Conservation (phyloP, 2,329 filamentous ascomycete species). For the Didymosphaeria variabile region DNA sequence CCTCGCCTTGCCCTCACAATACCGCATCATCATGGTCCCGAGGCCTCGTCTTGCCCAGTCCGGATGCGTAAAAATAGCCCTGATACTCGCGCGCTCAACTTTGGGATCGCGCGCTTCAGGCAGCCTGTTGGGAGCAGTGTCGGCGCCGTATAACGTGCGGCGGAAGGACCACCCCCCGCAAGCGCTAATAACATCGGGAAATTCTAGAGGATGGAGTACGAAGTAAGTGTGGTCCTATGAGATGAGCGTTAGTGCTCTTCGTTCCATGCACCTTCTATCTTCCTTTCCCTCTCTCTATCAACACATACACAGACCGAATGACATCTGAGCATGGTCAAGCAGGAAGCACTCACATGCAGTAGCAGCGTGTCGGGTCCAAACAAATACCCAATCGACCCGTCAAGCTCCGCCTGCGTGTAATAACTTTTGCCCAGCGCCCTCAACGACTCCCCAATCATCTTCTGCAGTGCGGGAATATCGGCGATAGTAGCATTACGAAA, state of each 20-base stretch:
- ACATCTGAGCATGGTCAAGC: background rate
- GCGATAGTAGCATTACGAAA: conserved; percentile 40
- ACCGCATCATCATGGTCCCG: conserved; percentile 51
- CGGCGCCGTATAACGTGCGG: conserved; percentile 45
- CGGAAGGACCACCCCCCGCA: conserved; percentile 50
- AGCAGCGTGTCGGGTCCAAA: conserved; percentile 48
- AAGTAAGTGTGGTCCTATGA: conserved; percentile 40
- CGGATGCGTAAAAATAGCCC: conserved; percentile 48
- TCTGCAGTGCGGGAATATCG: conserved; percentile 42
- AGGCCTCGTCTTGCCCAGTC: conserved; percentile 23
- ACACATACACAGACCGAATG: background rate
- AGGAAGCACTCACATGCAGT: conserved; percentile 28
- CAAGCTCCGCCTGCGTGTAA: conserved; percentile 45
- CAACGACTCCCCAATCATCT: conserved; percentile 41
- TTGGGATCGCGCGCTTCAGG: conserved; percentile 41
- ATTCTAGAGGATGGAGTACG: conserved; percentile 38
- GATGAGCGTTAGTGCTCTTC: background rate
- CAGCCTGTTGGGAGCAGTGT: conserved; percentile 40
- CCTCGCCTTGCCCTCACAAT: conserved; percentile 41
- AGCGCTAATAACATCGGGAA: conserved; percentile 38
- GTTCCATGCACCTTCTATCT: background rate
- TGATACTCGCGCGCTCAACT: conserved; percentile 42
- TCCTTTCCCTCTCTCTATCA: background rate
- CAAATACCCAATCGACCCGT: conserved; percentile 47
- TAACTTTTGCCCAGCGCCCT: conserved; percentile 36